Evolutionary conservation across 2,329 filamentous ascomycete genomes (phyloP).

Genomic region (Fusarium graminum): DNA sequence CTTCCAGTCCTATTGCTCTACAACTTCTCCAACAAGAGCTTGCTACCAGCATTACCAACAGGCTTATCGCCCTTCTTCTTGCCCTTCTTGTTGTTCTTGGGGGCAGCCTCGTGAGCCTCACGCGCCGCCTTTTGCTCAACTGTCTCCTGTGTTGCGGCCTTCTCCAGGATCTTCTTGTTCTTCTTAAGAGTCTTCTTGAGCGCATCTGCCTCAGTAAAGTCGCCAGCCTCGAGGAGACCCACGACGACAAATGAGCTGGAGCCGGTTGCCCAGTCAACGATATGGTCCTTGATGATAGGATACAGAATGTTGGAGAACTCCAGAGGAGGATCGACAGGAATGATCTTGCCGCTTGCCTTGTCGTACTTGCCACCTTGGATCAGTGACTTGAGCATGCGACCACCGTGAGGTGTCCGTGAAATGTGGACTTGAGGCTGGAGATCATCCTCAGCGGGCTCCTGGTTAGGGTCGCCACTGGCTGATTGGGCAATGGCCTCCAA

Average conservation of each 20-base stretch:
- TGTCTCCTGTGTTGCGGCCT: conserved; percentile 72
- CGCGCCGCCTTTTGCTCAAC: conserved; percentile 65
- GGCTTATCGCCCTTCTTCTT: conserved; percentile 60
- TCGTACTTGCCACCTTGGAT: conserved; percentile 92
- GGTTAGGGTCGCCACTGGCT: conserved; percentile 68
- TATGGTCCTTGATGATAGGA: conserved; percentile 78
- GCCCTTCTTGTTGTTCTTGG: conserved; percentile 59
- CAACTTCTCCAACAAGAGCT: conserved; percentile 71
- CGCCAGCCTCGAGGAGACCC: conserved; percentile 79
- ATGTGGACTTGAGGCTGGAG: conserved; percentile 64
- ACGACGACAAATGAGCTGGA: conserved; percentile 89
- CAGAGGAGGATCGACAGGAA: conserved; percentile 79
- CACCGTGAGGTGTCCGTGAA: conserved; percentile 72
- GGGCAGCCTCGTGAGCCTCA: conserved; percentile 61
- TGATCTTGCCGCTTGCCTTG: conserved; percentile 75
- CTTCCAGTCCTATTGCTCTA: conserved; percentile 36
- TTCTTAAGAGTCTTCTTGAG: conserved; percentile 78
- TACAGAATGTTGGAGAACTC: conserved; percentile 88
- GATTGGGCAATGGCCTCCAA: conserved; percentile 76
- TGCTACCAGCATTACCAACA: conserved; percentile 72
- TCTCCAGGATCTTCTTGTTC: conserved; percentile 77
- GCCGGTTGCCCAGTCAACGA: conserved; percentile 87
- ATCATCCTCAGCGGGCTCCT: conserved; percentile 58
- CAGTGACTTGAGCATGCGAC: conserved; percentile 89
- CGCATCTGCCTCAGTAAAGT: conserved; percentile 75